Conservation (phyloP, 768 basidiomycete genomes). For the Mycena vitilis region DNA sequence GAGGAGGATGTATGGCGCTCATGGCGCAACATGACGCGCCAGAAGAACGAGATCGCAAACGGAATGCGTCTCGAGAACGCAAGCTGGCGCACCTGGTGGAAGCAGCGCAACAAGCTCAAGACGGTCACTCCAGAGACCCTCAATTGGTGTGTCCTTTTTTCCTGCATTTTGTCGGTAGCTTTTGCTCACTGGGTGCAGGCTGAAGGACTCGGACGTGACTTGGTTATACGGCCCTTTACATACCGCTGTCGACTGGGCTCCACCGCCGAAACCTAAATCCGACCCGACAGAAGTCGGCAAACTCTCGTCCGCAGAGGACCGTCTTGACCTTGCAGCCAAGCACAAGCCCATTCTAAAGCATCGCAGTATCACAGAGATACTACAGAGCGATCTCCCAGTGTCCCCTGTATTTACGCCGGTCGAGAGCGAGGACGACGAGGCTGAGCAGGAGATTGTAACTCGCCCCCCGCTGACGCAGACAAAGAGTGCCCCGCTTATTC, state of each 20-base stretch:
- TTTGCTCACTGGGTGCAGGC: constrained; percentile 63
- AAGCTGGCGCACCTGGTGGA: constrained; percentile 99
- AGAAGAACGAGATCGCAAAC: constrained; percentile 98
- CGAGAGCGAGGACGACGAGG: constrained; percentile 65
- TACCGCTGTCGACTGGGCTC: constrained; percentile 88
- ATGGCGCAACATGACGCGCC: constrained; percentile 98
- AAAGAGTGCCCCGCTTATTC: constrained; percentile 89
- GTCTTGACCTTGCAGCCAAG: constrained; percentile 59
- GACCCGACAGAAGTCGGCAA: constrained; percentile 52
- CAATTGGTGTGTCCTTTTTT: constrained; percentile 82
- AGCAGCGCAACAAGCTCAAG: constrained; percentile 95
- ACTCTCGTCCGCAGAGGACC: constrained; percentile 58
- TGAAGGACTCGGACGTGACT: constrained; percentile 99
- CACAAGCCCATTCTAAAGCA: constrained; percentile 96
- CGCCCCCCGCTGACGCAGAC: constrained; percentile 82
- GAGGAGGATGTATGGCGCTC: constrained; percentile 99
- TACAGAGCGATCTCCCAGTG: constrained; percentile 76
- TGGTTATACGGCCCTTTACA: constrained; percentile 99
- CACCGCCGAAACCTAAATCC: constrained; percentile 67
- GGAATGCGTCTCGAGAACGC: constrained; percentile 96
- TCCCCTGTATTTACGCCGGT: constrained; percentile 72
- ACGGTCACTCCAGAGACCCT: constrained; percentile 97
- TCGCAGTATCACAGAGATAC: constrained; percentile 90
- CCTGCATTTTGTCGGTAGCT: constrained; percentile 19
- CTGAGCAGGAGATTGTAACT: constrained; percentile 34